Percentiles rank a stretch among this genome's conserved stretches.
phyloP scores from a whole-genome alignment of 208 protist species.

The Wallacemonas sp. region DNA sequence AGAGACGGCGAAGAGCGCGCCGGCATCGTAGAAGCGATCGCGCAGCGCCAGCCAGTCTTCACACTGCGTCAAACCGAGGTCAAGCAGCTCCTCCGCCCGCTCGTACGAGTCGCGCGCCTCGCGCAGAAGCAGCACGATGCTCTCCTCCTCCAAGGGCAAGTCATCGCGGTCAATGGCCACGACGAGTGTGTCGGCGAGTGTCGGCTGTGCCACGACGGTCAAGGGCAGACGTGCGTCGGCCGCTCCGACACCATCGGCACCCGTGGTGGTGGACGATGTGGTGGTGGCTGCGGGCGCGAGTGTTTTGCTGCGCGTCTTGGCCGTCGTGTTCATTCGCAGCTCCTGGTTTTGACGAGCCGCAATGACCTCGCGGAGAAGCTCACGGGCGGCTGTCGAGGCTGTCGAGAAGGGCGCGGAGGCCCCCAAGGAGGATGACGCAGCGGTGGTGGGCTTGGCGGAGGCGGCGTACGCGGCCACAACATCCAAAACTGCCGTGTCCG shows the following conservation, averaged over 20 bases:
- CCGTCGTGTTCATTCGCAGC: slow-evolving; percentile 5
- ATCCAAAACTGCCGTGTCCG: slow-evolving; percentile 5
- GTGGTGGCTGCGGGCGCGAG: background rate
- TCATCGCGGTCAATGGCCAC: background rate
- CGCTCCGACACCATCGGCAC: background rate
- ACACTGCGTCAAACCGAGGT: slow-evolving; percentile 56
- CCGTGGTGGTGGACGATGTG: background rate
- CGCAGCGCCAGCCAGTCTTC: slow-evolving; percentile 62
- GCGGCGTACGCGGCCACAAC: background rate
- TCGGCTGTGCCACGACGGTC: too few species aligned
- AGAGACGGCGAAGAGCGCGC: slow-evolving; percentile 54
- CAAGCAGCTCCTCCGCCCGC: slow-evolving; percentile 46
- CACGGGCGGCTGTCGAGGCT: background rate
- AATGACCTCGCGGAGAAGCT: slow-evolving; percentile 10
- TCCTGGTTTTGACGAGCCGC: slow-evolving; percentile 10
- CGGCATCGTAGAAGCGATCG: slow-evolving; percentile 71
- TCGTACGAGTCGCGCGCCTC: slow-evolving; percentile 37
- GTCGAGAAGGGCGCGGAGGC: slow-evolving; percentile 5
- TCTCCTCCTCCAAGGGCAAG: slow-evolving; percentile 9
- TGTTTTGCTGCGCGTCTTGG: background rate
- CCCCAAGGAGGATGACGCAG: background rate
- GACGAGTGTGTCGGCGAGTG: background rate
- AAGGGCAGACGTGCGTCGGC: background rate
- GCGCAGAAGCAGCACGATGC: slow-evolving; percentile 20
- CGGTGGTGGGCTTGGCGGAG: background rate